Conservation (phyloP, 805 yeast species). For the Saccharomyces paradoxus region DNA sequence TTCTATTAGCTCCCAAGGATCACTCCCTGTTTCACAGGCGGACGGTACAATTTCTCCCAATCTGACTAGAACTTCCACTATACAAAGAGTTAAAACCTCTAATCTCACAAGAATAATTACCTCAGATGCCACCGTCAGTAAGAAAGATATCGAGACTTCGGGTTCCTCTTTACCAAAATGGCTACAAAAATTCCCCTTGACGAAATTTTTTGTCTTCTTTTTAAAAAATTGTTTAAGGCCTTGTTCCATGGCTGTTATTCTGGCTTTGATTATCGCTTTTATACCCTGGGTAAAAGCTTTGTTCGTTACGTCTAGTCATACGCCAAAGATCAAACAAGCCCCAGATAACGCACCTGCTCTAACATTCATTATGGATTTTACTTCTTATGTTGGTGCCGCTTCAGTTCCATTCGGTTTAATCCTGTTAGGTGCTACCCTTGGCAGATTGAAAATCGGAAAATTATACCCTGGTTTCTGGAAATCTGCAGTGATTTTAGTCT, state of each 20-base stretch:
- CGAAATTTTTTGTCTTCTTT: constrained; percentile 28
- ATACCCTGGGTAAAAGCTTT: constrained; percentile 81
- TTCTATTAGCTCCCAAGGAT: constrained; percentile 4
- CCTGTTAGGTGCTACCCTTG: constrained; percentile 81
- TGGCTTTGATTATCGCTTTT: constrained; percentile 63
- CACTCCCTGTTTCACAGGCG: neutral
- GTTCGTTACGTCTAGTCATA: constrained; percentile 44
- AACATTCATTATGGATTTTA: constrained; percentile 75
- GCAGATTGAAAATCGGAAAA: constrained; percentile 55
- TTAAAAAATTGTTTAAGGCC: constrained; percentile 60
- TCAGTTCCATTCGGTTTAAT: constrained; percentile 85
- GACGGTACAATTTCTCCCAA: neutral
- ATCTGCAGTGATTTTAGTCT: constrained; percentile 52
- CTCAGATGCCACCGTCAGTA: constrained; percentile 28
- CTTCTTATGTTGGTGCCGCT: constrained; percentile 75
- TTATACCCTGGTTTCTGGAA: constrained; percentile 62
- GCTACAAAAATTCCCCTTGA: constrained; percentile 23
- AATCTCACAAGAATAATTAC: constrained; percentile 28
- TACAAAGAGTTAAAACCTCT: constrained; percentile 17
- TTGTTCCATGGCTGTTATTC: constrained; percentile 58
- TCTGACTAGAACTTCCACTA: constrained; percentile 1
- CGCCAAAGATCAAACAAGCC: constrained; percentile 51
- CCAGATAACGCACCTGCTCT: constrained; percentile 85
- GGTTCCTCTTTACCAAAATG: constrained; percentile 23
- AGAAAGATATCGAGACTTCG: constrained; percentile 26